phyloP scores from a whole-genome alignment of 805 yeast species.

The Monosporozyma aquatica region DNA sequence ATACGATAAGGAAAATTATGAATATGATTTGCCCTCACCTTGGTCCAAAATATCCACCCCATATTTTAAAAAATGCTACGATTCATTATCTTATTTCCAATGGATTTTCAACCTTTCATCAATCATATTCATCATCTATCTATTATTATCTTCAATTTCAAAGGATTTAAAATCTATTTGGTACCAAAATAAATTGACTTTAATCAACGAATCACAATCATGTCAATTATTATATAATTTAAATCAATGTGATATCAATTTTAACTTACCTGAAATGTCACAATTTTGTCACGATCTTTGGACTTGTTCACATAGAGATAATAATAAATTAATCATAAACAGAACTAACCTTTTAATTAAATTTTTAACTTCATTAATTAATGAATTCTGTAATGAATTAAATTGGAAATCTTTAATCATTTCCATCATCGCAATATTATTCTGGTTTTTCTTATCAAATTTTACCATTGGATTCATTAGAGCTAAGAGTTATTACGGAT shows the following conservation, averaged over 20 bases:
- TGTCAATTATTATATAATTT: slow-evolving; percentile 45
- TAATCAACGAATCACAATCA: slow-evolving; percentile 42
- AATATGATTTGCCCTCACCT: slow-evolving; percentile 41
- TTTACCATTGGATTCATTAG: slow-evolving; percentile 59
- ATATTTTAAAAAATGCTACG: slow-evolving; percentile 43
- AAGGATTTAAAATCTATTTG: slow-evolving; percentile 46
- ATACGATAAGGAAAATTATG: neutral
- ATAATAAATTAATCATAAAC: slow-evolving; percentile 33
- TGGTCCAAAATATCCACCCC: slow-evolving; percentile 50
- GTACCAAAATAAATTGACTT: slow-evolving; percentile 35
- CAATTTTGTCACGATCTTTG: slow-evolving; percentile 53
- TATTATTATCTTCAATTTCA: slow-evolving; percentile 41
- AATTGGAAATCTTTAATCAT: slow-evolving; percentile 50
- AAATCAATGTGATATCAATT: slow-evolving; percentile 49
- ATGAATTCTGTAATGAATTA: slow-evolving; percentile 59
- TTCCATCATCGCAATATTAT: slow-evolving; percentile 31
- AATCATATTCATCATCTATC: slow-evolving; percentile 35
- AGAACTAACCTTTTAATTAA: slow-evolving; percentile 53
- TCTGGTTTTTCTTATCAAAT: slow-evolving; percentile 51
- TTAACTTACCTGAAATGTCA: slow-evolving; percentile 49
- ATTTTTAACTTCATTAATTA: slow-evolving; percentile 50
- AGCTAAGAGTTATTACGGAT: slow-evolving; percentile 37
- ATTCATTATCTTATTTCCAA: slow-evolving; percentile 55
- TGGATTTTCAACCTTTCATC: slow-evolving; percentile 42
- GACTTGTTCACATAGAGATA: slow-evolving; percentile 54